Conservation (phyloP, 805 yeast genomes). For the Lipomyces anomalus region DNA sequence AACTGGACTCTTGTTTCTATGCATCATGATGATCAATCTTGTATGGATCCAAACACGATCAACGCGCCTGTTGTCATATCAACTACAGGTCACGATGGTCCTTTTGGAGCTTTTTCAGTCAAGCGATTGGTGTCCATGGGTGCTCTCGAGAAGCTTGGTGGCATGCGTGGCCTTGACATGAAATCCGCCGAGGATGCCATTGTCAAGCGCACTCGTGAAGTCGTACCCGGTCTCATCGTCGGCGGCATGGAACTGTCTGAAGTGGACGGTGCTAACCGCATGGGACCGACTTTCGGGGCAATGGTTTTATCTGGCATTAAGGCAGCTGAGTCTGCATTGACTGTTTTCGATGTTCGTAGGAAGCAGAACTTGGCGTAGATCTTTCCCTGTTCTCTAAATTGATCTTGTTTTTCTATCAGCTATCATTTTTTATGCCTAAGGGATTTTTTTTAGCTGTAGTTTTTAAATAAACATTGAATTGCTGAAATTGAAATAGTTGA, state of each 20-base stretch:
- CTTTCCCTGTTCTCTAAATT: too few relatives aligned
- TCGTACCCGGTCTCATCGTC: constrained; percentile 55
- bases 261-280: constrained; percentile 70
- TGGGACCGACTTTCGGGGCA: constrained; percentile 83
- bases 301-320: constrained; percentile 74
- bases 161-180: constrained; percentile 78
- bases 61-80: constrained; percentile 59
- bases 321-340: constrained; percentile 53
- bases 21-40: constrained; percentile 70
- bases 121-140: constrained; percentile 53
- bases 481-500: too few relatives aligned
- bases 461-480: too few relatives aligned
- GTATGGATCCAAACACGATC: constrained; percentile 80
- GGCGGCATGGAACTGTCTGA: constrained; percentile 80
- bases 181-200: constrained; percentile 70
- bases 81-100: constrained; percentile 78
- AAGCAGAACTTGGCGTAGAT: constrained; percentile 28
- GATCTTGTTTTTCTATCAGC: too few relatives aligned
- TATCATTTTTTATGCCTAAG: too few relatives aligned
- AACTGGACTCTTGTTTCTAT: constrained; percentile 76
- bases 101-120: constrained; percentile 74
- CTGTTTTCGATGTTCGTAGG: constrained; percentile 25
- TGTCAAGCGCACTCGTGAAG: constrained; percentile 62
- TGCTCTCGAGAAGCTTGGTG: constrained; percentile 44
- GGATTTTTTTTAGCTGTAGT: too few relatives aligned